These are phyloP conservation scores for Phytophthora megakarya DNA, from an alignment of 352 stramenopile genomes.

Conservation along the genomic window DNA sequence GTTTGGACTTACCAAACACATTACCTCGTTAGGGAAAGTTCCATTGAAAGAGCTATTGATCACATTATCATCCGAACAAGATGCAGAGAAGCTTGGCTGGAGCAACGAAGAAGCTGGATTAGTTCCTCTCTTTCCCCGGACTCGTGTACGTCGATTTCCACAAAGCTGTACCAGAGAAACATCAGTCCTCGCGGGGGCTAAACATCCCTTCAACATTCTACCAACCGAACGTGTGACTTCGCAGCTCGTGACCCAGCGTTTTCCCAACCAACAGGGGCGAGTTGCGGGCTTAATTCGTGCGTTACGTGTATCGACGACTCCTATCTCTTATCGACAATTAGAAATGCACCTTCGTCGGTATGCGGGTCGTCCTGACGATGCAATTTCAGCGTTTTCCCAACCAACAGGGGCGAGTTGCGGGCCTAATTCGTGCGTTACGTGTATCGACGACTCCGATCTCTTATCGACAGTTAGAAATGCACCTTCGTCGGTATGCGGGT, in stretches of 20 bases:
- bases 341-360: slow-evolving; percentile 78
- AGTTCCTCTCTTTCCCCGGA: slow-evolving; percentile 35
- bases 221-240: too few relatives aligned
- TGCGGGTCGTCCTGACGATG: slow-evolving; percentile 70
- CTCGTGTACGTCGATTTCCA: slow-evolving; percentile 38
- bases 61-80: slow-evolving; percentile 35
- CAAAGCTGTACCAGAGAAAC: slow-evolving; percentile 34
- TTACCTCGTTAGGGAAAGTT: slow-evolving; percentile 32
- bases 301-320: slow-evolving; percentile 52
- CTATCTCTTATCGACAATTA: slow-evolving; percentile 74
- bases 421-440: slow-evolving; percentile 53
- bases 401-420: slow-evolving; percentile 66
- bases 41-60: slow-evolving; percentile 42
- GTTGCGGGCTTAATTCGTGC: slow-evolving; percentile 57
- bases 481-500: slow-evolving; percentile 69
- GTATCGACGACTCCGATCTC: slow-evolving; percentile 67
- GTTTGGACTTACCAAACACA: slow-evolving; percentile 64
- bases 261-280: slow-evolving; percentile 72
- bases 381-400: slow-evolving; percentile 63
- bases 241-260: too few relatives aligned
- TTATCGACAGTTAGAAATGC: slow-evolving; percentile 76
- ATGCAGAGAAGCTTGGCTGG: slow-evolving; percentile 56
- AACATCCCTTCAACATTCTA: slow-evolving; percentile 55
- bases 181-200: slow-evolving; percentile 34
- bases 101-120: slow-evolving; percentile 62